Conservation (phyloP, 352 stramenopile genomes). For the Thraustotheca clavata region DNA sequence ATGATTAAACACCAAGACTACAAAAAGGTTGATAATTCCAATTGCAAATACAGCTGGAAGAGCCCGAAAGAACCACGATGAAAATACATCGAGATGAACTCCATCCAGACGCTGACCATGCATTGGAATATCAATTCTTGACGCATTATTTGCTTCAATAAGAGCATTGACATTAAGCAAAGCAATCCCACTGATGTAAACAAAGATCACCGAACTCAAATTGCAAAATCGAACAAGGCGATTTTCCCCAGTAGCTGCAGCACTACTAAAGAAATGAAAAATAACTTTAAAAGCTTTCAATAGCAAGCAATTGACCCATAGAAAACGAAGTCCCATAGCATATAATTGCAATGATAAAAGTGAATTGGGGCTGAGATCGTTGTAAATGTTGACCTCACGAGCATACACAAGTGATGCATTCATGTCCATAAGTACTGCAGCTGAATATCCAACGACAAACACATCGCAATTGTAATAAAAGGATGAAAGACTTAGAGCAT, state of each 20-base stretch:
- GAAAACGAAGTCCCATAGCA: slow-evolving; percentile 9
- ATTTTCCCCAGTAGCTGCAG: slow-evolving; percentile 1
- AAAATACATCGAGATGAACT: slow-evolving; percentile 6
- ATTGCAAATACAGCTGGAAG: not conserved
- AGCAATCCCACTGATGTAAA: slow-evolving; percentile 2
- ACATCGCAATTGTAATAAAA: slow-evolving; percentile 20
- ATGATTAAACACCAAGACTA: not conserved
- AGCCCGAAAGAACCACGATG: not conserved
- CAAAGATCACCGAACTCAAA: slow-evolving; percentile 3
- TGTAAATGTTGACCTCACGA: not conserved
- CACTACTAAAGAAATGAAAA: not conserved
- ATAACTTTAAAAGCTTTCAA: slow-evolving; percentile 13
- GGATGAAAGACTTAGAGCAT: slow-evolving; percentile 1
- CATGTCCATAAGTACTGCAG: slow-evolving; percentile 8
- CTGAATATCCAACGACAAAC: slow-evolving; percentile 8
- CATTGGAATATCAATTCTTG: not conserved
- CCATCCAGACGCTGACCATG: not conserved
- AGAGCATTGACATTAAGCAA: not conserved
- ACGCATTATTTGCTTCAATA: not conserved
- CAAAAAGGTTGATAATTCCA: not conserved
- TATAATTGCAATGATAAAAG: not conserved
- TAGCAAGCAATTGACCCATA: slow-evolving; percentile 18
- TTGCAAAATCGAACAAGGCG: slow-evolving; percentile 8
- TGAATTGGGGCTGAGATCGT: not conserved
- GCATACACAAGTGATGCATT: slow-evolving; percentile 13